Conservation (phyloP, 257 asterid species). For the Lycium barbarum region DNA sequence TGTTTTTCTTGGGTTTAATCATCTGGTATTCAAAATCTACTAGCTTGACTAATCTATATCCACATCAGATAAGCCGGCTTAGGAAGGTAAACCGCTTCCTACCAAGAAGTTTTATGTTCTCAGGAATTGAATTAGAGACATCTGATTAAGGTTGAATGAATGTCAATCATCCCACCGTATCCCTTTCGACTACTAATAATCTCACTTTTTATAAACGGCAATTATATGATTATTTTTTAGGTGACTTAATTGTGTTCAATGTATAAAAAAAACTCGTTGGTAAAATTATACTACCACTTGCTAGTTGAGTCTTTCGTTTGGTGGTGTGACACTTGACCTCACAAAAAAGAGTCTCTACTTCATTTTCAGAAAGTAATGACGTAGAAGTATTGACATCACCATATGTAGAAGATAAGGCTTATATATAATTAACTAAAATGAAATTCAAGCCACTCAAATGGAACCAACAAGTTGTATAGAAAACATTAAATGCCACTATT, state of each 20-base stretch:
- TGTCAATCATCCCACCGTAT: no score
- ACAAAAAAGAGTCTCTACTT: not conserved
- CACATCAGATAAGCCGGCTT: no score
- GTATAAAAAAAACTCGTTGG: no score
- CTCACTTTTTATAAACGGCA: not conserved
- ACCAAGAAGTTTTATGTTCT: no score
- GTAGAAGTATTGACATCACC: conserved; percentile 11
- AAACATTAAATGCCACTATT: conserved; percentile 14
- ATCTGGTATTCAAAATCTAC: no score
- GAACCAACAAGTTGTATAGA: not conserved
- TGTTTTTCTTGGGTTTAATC: no score
- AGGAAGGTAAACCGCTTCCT: no score
- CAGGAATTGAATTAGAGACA: no score
- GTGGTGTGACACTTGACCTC: not conserved
- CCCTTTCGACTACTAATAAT: not conserved
- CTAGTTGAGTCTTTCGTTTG: not conserved
- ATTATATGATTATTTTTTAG: no score
- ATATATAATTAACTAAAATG: not conserved
- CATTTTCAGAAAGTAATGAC: not conserved
- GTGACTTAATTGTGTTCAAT: not conserved
- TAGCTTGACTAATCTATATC: no score
- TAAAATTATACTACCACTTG: not conserved
- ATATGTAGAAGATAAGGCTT: not conserved
- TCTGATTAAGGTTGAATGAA: no score
- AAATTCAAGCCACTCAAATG: conserved; percentile 16